A percentile compares a stretch with the other conserved stretches of the same genome.
These are phyloP conservation scores for Malassezia yamatoensis DNA, from an alignment of 1,284 basidiomycete species.

Conservation along the genomic window DNA sequence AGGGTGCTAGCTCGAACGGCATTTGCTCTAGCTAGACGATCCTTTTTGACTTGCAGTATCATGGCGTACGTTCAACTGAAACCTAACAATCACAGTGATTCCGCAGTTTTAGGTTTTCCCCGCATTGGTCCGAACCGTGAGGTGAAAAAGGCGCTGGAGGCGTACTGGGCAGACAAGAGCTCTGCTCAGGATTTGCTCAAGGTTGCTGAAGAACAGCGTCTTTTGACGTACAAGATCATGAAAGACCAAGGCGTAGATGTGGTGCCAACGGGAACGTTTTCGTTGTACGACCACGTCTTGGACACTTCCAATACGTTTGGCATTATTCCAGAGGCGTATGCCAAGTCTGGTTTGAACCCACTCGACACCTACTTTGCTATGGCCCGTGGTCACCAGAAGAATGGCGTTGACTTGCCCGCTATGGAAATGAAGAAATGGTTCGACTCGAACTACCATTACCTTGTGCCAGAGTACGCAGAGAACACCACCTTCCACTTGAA, in stretches of 20 bases:
- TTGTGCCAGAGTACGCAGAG: conserved; percentile 92
- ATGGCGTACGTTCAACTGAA: conserved; percentile 13
- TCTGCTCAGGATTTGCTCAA: conserved; percentile 80
- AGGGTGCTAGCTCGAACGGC: conserved; percentile 9
- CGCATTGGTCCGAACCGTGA: conserved; percentile 93
- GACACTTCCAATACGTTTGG: conserved; percentile 96
- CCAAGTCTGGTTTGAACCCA: conserved; percentile 70
- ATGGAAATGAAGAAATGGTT: conserved; percentile 99
- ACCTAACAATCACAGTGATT: conserved; percentile 21
- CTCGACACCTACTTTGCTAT: conserved; percentile 86
- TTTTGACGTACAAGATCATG: conserved; percentile 78
- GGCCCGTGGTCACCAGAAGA: conserved; percentile 90
- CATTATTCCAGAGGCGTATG: conserved; percentile 89
- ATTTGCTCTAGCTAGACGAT: conserved; percentile 3
- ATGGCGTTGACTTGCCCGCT: conserved; percentile 88
- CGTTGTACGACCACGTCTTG: conserved; percentile 96
- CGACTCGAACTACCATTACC: conserved; percentile 99
- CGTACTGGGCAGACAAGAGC: conserved; percentile 90
- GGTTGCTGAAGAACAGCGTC: conserved; percentile 76
- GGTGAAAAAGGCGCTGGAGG: conserved; percentile 75
- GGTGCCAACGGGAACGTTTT: conserved; percentile 93
- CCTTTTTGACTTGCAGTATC: conserved; percentile 7
- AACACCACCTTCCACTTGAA: conserved; percentile 86
- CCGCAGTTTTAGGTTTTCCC: conserved; percentile 71
- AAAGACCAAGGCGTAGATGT: conserved; percentile 80